A percentile compares a stretch with the other conserved stretches of the same genome.
Conservation (phyloP, 345 rosid genomes). For the Arabis hirsuta region DNA sequence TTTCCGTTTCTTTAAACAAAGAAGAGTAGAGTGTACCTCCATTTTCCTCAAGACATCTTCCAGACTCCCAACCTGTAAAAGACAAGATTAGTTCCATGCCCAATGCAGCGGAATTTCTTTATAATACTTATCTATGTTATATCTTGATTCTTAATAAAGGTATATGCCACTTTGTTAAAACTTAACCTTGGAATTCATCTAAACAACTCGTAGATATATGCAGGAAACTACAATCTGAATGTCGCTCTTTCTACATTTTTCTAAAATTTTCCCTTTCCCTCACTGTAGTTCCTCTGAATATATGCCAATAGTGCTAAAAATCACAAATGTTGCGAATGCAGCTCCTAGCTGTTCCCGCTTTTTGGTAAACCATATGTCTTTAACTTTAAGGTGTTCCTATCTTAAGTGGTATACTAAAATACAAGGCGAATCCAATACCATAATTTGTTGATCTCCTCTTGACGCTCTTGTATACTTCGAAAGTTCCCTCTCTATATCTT, state of each 20-base stretch:
- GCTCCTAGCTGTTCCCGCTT: conserved; percentile 6
- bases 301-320: not conserved
- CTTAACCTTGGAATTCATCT: not conserved
- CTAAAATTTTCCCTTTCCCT: not conserved
- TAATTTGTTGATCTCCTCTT: conserved; percentile 84
- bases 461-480: conserved; percentile 69
- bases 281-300: too few relatives aligned
- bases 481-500: conserved; percentile 87
- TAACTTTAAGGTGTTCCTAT: not conserved
- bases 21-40: conserved; percentile 62
- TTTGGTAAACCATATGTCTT: not conserved
- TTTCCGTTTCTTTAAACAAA: not conserved
- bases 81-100: conserved; percentile 25
- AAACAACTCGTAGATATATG: not conserved
- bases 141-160: too few relatives aligned
- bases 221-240: not conserved
- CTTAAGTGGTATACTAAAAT: not conserved
- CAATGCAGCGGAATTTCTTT: not conserved
- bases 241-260: not conserved
- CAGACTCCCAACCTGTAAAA: conserved; percentile 81
- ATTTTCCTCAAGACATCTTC: conserved; percentile 91
- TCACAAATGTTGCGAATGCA: not conserved
- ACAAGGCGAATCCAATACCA: conserved; percentile 54
- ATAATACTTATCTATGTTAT: not conserved
- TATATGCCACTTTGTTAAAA: not conserved